These are phyloP conservation scores for Fusarium citri DNA, from an alignment of 2,329 filamentous ascomycete genomes.

Conservation along the genomic window DNA sequence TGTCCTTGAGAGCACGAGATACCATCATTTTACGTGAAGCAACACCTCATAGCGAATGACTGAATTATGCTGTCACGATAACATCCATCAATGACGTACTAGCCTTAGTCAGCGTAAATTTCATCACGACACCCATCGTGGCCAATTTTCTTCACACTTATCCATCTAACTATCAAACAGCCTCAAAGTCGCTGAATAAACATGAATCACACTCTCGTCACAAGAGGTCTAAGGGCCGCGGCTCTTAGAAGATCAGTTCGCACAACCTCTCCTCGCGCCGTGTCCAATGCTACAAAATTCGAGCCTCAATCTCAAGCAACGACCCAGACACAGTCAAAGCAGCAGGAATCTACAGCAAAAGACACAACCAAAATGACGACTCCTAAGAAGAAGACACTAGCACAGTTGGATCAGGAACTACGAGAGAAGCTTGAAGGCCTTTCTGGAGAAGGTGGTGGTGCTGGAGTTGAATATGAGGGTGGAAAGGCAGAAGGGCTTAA, in stretches of 20 bases:
- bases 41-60: not conserved
- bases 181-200: rapidly evolving
- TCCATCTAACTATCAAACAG: rapidly evolving
- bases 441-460: slow-evolving; percentile 75
- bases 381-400: slow-evolving; percentile 62
- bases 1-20: too few relatives aligned
- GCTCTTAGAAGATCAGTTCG: not conserved
- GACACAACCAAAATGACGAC: not conserved
- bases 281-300: rapidly evolving
- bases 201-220: slow-evolving; percentile 7
- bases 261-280: rapidly evolving
- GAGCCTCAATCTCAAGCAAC: not conserved
- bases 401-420: slow-evolving; percentile 75
- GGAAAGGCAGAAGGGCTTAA: slow-evolving; percentile 80
- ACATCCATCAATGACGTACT: slow-evolving; percentile 28
- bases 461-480: slow-evolving; percentile 80
- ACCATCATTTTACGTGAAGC: not conserved
- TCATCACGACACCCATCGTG: rapidly evolving
- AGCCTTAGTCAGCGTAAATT: not conserved
- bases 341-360: not conserved
- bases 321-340: not conserved
- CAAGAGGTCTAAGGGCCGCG: rapidly evolving
- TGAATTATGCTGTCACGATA: slow-evolving; percentile 1
- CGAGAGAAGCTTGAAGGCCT: slow-evolving; percentile 72
- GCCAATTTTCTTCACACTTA: not conserved